phyloP scores from a whole-genome alignment of 352 stramenopile genomes.

The Phytophthora crassamura region DNA sequence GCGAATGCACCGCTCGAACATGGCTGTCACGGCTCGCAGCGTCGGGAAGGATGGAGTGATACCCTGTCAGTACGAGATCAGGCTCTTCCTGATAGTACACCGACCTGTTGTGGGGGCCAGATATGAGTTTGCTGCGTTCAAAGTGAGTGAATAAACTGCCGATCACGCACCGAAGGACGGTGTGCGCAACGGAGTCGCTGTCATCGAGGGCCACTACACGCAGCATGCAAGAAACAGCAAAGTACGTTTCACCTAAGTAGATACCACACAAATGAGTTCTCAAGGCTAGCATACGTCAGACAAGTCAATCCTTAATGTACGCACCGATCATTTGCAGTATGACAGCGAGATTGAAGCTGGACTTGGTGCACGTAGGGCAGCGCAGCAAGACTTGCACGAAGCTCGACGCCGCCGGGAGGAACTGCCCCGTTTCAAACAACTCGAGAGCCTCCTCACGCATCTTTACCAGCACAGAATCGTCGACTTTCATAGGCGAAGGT shows the following conservation, averaged over 20 bases:
- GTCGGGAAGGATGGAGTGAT: slow-evolving; percentile 47
- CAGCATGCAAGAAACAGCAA: slow-evolving; percentile 71
- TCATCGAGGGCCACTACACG: slow-evolving; percentile 71
- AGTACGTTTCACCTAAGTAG: slow-evolving; percentile 63
- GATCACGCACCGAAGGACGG: slow-evolving; percentile 59
- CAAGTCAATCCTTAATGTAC: neutral
- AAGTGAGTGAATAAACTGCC: neutral
- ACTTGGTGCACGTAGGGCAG: slow-evolving; percentile 61
- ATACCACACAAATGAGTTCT: neutral
- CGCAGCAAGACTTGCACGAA: slow-evolving; percentile 61
- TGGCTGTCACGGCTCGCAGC: slow-evolving; percentile 39
- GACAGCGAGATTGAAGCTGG: slow-evolving; percentile 81
- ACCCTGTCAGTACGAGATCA: slow-evolving; percentile 54
- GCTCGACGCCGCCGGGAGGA: slow-evolving; percentile 47
- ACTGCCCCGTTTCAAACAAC: slow-evolving; percentile 63
- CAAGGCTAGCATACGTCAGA: no score
- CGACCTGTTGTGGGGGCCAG: slow-evolving; percentile 44
- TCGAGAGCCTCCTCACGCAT: slow-evolving; percentile 52
- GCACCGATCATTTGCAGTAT: slow-evolving; percentile 74
- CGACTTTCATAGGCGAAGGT: slow-evolving; percentile 5
- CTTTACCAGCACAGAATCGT: slow-evolving; percentile 38
- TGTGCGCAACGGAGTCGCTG: slow-evolving; percentile 80
- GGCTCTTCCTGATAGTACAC: slow-evolving; percentile 73
- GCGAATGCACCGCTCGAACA: slow-evolving; percentile 65
- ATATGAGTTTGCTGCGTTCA: neutral